A percentile compares a stretch with the other conserved stretches of the same genome.
Evolutionary conservation across 768 basidiomycete genomes (phyloP).

Genomic region (Amanita fuliginea): DNA sequence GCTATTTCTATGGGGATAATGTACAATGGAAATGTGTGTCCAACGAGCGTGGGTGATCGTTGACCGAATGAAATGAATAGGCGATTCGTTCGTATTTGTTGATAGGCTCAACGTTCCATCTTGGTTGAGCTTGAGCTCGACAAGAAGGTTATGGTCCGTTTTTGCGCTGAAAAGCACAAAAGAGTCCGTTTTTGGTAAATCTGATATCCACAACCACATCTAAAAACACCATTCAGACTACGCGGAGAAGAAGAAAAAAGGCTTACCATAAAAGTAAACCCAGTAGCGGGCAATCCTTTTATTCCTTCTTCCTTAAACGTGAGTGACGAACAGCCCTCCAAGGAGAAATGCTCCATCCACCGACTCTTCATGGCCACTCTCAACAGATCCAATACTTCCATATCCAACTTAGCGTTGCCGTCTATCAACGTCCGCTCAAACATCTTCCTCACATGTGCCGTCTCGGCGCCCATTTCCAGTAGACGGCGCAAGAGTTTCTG

Average conservation of each 20-base stretch:
- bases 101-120: conserved; percentile 48
- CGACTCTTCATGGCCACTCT: conserved; percentile 60
- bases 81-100: conserved; percentile 26
- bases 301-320: conserved; percentile 34
- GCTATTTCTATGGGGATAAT: conserved; percentile 45
- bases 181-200: conserved; percentile 20
- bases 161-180: conserved; percentile 28
- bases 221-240: conserved; percentile 10
- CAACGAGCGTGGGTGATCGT: conserved; percentile 47
- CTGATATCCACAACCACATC: conserved; percentile 42
- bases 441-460: conserved; percentile 49
- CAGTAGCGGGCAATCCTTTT: conserved; percentile 44
- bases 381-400: conserved; percentile 60
- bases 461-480: conserved; percentile 65
- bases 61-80: conserved; percentile 32
- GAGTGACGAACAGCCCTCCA: conserved; percentile 46
- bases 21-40: conserved; percentile 62
- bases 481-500: conserved; percentile 57
- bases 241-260: conserved; percentile 4
- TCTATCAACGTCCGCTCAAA: conserved; percentile 44
- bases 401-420: conserved; percentile 37
- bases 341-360: conserved; percentile 72
- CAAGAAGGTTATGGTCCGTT: conserved; percentile 16
- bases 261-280: conserved; percentile 65
- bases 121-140: conserved; percentile 37